These are phyloP conservation scores for Tylopilus cervinicoccineus DNA, from an alignment of 768 basidiomycete species.

Conservation along the genomic window DNA sequence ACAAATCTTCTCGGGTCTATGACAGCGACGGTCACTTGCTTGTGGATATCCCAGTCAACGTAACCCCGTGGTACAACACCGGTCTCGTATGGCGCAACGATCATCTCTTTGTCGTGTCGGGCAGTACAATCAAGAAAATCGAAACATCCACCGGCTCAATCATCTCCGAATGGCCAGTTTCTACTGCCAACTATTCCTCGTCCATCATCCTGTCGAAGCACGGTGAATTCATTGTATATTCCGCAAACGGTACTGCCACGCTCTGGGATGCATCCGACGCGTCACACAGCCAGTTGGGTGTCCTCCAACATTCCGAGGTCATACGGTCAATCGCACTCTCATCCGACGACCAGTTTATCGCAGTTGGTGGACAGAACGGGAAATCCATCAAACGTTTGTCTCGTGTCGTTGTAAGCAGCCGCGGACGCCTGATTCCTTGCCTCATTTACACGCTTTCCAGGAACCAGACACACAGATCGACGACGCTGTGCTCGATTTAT, in stretches of 20 bases:
- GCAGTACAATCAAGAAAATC: background rate
- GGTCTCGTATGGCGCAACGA: constrained; percentile 6
- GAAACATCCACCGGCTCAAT: background rate
- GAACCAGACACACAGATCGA: background rate
- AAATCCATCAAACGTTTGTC: background rate
- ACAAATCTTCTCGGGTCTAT: background rate
- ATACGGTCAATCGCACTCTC: constrained; percentile 3
- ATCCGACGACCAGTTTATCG: background rate
- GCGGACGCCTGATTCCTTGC: background rate
- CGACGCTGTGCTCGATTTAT: background rate
- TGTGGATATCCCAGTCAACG: background rate
- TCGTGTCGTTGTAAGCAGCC: background rate
- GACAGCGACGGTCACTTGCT: background rate
- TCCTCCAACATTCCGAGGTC: background rate
- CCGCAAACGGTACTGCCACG: background rate
- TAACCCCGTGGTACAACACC: constrained; percentile 3
- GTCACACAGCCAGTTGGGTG: background rate
- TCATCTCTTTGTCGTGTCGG: background rate
- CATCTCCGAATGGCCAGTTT: background rate
- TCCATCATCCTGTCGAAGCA: background rate
- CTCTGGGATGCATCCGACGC: constrained; percentile 3
- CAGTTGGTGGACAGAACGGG: background rate
- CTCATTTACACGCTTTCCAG: background rate
- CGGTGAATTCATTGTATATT: background rate
- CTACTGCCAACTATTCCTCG: background rate